Conservation (phyloP, 2,329 filamentous ascomycete species). For the Ciborinia camelliae region DNA sequence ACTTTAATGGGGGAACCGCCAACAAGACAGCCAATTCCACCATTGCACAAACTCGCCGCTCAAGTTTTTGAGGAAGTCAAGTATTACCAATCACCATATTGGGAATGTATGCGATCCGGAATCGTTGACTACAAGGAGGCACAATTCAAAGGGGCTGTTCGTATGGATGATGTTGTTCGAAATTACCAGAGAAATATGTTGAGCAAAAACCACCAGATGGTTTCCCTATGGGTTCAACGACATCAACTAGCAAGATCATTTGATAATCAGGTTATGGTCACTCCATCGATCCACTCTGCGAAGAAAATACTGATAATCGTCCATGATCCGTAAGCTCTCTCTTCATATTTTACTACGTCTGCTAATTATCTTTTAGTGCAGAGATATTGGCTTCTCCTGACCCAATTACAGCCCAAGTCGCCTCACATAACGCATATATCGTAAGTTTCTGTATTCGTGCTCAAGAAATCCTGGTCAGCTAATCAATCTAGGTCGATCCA, state of each 20-base stretch:
- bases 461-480: background rate
- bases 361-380: slow-evolving; percentile 48
- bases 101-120: slow-evolving; percentile 80
- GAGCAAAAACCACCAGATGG: slow-evolving; percentile 71
- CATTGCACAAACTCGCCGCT: slow-evolving; percentile 55
- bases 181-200: slow-evolving; percentile 70
- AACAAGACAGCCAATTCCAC: slow-evolving; percentile 54
- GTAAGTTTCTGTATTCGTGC: slow-evolving; percentile 56
- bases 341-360: background rate
- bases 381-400: slow-evolving; percentile 66
- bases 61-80: slow-evolving; percentile 57
- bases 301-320: slow-evolving; percentile 78
- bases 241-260: slow-evolving; percentile 71
- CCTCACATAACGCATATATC: slow-evolving; percentile 83
- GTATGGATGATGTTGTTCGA: slow-evolving; percentile 78
- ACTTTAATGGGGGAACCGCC: slow-evolving; percentile 96
- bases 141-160: slow-evolving; percentile 52
- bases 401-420: slow-evolving; percentile 66
- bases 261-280: slow-evolving; percentile 81
- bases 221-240: slow-evolving; percentile 74
- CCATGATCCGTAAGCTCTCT: slow-evolving; percentile 72
- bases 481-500: slow-evolving; percentile 54
- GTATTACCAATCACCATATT: slow-evolving; percentile 65
- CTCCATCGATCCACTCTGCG: slow-evolving; percentile 62
- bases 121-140: slow-evolving; percentile 53